Conservation (phyloP, 768 basidiomycete genomes). For the Lactifluus volemus region DNA sequence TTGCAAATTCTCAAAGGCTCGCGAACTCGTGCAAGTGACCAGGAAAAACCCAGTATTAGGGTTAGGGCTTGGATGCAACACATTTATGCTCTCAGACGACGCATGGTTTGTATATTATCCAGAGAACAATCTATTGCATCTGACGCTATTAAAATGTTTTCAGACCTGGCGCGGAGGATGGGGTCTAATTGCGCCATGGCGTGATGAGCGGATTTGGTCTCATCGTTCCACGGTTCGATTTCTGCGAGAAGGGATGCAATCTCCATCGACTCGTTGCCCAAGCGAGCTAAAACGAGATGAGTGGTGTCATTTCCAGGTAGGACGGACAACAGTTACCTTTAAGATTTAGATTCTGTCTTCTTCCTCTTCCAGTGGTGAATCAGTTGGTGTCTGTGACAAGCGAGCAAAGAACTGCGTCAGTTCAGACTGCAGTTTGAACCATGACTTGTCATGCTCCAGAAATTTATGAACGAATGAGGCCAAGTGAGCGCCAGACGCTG, state of each 20-base stretch:
- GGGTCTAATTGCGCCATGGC: constrained; percentile 4
- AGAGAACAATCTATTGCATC: constrained; percentile 15
- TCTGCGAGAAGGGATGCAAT: constrained; percentile 6
- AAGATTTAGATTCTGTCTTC: neutral
- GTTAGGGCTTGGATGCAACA: constrained; percentile 2
- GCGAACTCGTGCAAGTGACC: neutral
- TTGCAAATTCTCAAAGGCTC: neutral
- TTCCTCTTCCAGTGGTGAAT: constrained; percentile 2
- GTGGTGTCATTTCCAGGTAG: neutral
- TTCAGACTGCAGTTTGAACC: constrained; percentile 6
- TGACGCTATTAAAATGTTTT: constrained; percentile 3
- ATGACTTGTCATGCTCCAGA: constrained; percentile 15
- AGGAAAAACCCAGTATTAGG: neutral
- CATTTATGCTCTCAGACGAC: neutral
- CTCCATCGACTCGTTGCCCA: constrained; percentile 1
- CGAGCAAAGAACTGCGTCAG: constrained; percentile 5
- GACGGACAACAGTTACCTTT: neutral
- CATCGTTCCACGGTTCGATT: neutral
- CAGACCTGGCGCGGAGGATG: constrained; percentile 10
- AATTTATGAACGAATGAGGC: constrained; percentile 11
- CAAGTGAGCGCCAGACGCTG: neutral
- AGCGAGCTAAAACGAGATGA: constrained; percentile 2
- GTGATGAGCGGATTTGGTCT: neutral
- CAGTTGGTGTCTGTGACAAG: constrained; percentile 7
- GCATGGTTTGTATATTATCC: constrained; percentile 9